Evolutionary conservation across 495 filamentous ascomycete species (phyloP), one percentile per base, ranked within the genome.

Genomic region (Paragyromitra xinjiangensis): DNA sequence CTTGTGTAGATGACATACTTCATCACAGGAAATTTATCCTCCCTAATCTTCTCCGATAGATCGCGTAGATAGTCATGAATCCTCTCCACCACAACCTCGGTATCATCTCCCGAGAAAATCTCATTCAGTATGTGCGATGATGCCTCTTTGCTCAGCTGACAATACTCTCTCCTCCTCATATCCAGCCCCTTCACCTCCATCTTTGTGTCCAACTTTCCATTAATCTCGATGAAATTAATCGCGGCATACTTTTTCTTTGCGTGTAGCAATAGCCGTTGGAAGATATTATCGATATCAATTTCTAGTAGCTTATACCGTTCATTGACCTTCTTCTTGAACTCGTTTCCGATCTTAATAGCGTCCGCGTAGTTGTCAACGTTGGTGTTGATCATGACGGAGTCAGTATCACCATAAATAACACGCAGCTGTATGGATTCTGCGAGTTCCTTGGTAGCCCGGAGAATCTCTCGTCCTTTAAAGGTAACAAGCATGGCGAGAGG

Each of bases 211-310:
- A 89, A 95, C 83, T 97, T 97, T 78, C 95, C 95, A 80, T 95
- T 91, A 22, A 92, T 85, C 81, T 97, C 92, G 19, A 94, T 89
- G 83, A 97, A 89, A 83, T 97, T 98, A 84, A 98, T 92, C 51
- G 95, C 95, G 14, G 95, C 95, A 83, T 99, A 99, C 87, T 99
- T 99, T 88, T 99, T 99, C 87, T 99, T 99, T 50, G 96, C 95
- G 83, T 98, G 95, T 45, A 99, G 86, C 40, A 99, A 85, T 59
- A 99, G 90, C 61, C 95, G 90, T 72, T 95, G 90, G 88, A 99
- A 99, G 75, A 98, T 88, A 77, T 98, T 98, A 83, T 99, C 95
- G 67, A 99, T 97, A 81, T 99, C 95, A 78, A 99, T 99, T 81
- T 99, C 95, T 16, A 99, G 86, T 12, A 95, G 88, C 78, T 87